Conservation (phyloP, 2,329 filamentous ascomycete genomes). For the Fusarium gaditjirri region DNA sequence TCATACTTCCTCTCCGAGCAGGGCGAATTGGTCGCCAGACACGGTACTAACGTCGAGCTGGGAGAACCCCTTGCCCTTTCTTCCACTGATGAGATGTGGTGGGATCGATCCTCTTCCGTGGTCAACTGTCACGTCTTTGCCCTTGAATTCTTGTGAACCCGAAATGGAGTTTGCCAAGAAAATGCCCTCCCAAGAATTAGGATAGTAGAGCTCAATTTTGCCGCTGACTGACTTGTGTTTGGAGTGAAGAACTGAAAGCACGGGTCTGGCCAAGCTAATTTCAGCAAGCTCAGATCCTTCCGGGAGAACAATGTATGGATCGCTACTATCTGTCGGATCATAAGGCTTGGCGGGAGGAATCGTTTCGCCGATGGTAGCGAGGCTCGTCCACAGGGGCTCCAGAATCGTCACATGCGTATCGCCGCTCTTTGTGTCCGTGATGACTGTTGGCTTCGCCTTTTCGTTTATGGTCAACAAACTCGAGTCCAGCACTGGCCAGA, state of each 20-base stretch:
- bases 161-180: constrained; percentile 54
- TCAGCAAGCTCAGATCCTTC: background rate
- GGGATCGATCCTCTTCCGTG: constrained; percentile 47
- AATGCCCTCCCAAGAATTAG: constrained; percentile 60
- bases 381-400: constrained; percentile 57
- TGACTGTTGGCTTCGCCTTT: constrained; percentile 45
- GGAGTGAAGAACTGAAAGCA: constrained; percentile 52
- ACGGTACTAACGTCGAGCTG: constrained; percentile 47
- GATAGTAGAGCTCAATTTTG: constrained; percentile 56
- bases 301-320: constrained; percentile 33
- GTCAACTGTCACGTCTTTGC: constrained; percentile 56
- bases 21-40: constrained; percentile 44
- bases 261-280: constrained; percentile 13
- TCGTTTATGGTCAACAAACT: constrained; percentile 6
- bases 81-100: constrained; percentile 49
- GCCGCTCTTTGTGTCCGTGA: constrained; percentile 59
- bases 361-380: constrained; percentile 2
- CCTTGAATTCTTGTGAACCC: constrained; percentile 53
- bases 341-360: constrained; percentile 27
- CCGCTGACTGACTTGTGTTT: constrained; percentile 59
- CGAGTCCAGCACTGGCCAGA: constrained; percentile 57
- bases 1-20: constrained; percentile 39
- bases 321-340: constrained; percentile 34
- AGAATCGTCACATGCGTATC: constrained; percentile 51
- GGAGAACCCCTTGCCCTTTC: constrained; percentile 55